phyloP scores from a whole-genome alignment of 1,284 basidiomycete genomes.

The Cryptococcus jaspeensis region DNA sequence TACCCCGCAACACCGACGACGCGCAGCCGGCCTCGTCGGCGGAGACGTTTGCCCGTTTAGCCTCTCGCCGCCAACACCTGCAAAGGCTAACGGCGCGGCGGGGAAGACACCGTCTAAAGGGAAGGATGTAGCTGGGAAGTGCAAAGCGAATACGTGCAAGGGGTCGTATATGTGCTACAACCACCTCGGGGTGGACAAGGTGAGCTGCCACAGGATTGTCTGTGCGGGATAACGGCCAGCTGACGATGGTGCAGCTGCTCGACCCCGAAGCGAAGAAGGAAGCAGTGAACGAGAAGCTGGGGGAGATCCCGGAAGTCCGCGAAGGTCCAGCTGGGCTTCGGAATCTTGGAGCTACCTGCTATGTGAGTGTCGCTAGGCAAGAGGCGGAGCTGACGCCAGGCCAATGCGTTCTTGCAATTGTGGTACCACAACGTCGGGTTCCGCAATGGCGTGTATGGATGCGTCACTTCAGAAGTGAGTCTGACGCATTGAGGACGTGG shows the following conservation, averaged over 20 bases:
- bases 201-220: conserved; percentile 17
- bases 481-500: conserved; percentile 3
- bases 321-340: conserved; percentile 75
- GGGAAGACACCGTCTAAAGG: conserved; percentile 20
- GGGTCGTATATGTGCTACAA: conserved; percentile 78
- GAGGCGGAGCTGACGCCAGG: conserved; percentile 31
- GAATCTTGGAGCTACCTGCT: conserved; percentile 92
- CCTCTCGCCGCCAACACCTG: conserved; percentile 49
- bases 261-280: conserved; percentile 59
- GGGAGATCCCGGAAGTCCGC: conserved; percentile 55
- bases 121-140: conserved; percentile 44
- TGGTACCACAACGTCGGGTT: conserved; percentile 67
- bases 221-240: conserved; percentile 62
- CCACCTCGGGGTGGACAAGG: conserved; percentile 71
- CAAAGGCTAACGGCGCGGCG: not conserved
- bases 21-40: conserved; percentile 65
- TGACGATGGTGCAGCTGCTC: conserved; percentile 52
- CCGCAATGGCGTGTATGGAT: conserved; percentile 60
- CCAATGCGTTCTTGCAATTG: conserved; percentile 86
- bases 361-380: conserved; percentile 53
- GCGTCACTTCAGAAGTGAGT: conserved; percentile 57
- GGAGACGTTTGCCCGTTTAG: conserved; percentile 58
- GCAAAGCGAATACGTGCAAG: conserved; percentile 66
- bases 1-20: conserved; percentile 62
- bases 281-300: conserved; percentile 61